Evolutionary conservation across 805 yeast genomes (phyloP).

Genomic region (Barnettozyma siamensis): DNA sequence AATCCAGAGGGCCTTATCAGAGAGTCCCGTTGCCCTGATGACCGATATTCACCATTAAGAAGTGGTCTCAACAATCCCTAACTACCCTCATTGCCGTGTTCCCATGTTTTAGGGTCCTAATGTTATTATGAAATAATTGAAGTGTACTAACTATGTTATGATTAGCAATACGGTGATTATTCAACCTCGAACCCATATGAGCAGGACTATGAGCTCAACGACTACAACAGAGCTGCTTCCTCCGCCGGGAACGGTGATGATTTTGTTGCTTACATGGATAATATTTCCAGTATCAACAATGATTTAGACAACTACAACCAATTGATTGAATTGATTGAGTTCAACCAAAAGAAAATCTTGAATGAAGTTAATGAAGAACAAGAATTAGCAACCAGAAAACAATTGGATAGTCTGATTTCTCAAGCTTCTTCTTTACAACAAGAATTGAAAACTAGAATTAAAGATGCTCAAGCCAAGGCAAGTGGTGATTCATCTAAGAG

Average conservation of each 20-base stretch:
- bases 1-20: too few species aligned
- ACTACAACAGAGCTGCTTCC: slow-evolving; percentile 11
- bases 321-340: slow-evolving; percentile 62
- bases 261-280: slow-evolving; percentile 61
- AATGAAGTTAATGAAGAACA: slow-evolving; percentile 69
- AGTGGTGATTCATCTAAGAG: slow-evolving; percentile 72
- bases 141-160: slow-evolving; percentile 4
- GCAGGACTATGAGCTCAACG: slow-evolving; percentile 20
- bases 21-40: too few species aligned
- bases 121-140: neutral
- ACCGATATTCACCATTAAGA: too few species aligned
- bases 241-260: slow-evolving; percentile 34
- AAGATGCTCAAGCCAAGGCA: slow-evolving; percentile 66
- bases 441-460: slow-evolving; percentile 69
- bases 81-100: too few species aligned
- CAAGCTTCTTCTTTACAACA: slow-evolving; percentile 78
- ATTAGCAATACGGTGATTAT: slow-evolving; percentile 16
- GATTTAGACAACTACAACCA: slow-evolving; percentile 66
- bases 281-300: slow-evolving; percentile 61
- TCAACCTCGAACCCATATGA: slow-evolving; percentile 24
- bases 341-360: slow-evolving; percentile 62
- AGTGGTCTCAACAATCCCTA: too few species aligned
- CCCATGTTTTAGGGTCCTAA: too few species aligned
- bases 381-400: slow-evolving; percentile 62
- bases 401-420: slow-evolving; percentile 68